Percentiles rank a stretch among this genome's conserved stretches.
phyloP scores from a whole-genome alignment of 352 stramenopile genomes.

The Phytophthora tentaculata region DNA sequence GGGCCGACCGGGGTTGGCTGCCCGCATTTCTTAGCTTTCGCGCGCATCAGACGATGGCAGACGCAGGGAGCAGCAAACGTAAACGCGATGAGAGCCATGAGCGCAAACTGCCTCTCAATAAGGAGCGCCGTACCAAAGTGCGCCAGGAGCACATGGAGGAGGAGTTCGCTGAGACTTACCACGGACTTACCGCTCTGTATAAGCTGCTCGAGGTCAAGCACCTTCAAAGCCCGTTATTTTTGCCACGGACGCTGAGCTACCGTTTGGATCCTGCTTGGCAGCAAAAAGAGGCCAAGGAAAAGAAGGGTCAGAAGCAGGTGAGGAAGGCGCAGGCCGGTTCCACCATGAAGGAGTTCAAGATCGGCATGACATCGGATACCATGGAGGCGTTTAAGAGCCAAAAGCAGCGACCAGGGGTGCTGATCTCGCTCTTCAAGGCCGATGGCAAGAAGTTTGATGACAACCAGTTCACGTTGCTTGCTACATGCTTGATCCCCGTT shows the following conservation, averaged over 20 bases:
- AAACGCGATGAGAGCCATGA: slow-evolving; percentile 68
- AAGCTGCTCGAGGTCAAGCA: slow-evolving; percentile 84
- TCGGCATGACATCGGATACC: slow-evolving; percentile 71
- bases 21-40: slow-evolving; percentile 23
- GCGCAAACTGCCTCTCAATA: slow-evolving; percentile 35
- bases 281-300: slow-evolving; percentile 30
- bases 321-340: slow-evolving; percentile 32
- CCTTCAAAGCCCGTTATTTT: slow-evolving; percentile 71
- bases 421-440: slow-evolving; percentile 62
- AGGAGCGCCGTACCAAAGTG: slow-evolving; percentile 50
- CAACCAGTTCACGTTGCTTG: slow-evolving; percentile 67
- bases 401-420: slow-evolving; percentile 57
- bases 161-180: slow-evolving; percentile 84
- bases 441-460: slow-evolving; percentile 49
- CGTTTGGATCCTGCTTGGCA: slow-evolving; percentile 48
- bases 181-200: slow-evolving; percentile 79
- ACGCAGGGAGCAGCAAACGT: slow-evolving; percentile 56
- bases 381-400: slow-evolving; percentile 67
- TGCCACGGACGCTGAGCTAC: slow-evolving; percentile 83
- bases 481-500: slow-evolving; percentile 69
- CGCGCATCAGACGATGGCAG: slow-evolving; percentile 23
- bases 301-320: background rate
- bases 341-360: slow-evolving; percentile 62
- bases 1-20: slow-evolving; percentile 28
- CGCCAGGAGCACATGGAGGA: slow-evolving; percentile 80